phyloP scores from a whole-genome alignment of 805 yeast genomes.

The Sugiyamaella valdiviana region DNA sequence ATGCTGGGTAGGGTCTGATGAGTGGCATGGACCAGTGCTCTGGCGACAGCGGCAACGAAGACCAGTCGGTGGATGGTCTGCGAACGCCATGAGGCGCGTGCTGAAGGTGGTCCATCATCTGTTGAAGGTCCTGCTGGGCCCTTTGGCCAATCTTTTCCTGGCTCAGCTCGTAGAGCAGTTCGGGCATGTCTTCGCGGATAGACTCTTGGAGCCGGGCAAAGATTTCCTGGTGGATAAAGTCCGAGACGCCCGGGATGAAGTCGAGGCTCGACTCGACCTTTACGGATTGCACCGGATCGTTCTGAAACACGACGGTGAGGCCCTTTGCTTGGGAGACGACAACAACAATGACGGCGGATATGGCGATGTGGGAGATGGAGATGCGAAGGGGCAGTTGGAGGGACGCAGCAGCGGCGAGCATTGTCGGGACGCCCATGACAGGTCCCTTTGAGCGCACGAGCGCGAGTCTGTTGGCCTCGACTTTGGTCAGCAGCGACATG shows the following conservation, averaged over 20 bases:
- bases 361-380: slow-evolving; percentile 16
- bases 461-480: slow-evolving; percentile 64
- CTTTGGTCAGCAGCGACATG: slow-evolving; percentile 62
- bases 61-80: neutral
- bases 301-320: slow-evolving; percentile 27
- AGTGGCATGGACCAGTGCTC: neutral
- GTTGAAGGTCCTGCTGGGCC: neutral
- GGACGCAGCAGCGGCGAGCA: slow-evolving; percentile 22
- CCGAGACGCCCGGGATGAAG: slow-evolving; percentile 27
- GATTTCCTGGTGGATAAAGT: slow-evolving; percentile 21
- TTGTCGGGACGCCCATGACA: slow-evolving; percentile 23
- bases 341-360: slow-evolving; percentile 26
- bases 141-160: slow-evolving; percentile 6
- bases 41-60: neutral
- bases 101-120: neutral
- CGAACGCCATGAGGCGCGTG: neutral
- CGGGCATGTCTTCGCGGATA: slow-evolving; percentile 33
- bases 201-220: slow-evolving; percentile 24
- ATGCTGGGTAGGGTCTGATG: neutral
- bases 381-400: slow-evolving; percentile 29
- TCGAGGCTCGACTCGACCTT: slow-evolving; percentile 28
- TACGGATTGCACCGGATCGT: slow-evolving; percentile 27
- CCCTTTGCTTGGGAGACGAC: slow-evolving; percentile 28
- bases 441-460: slow-evolving; percentile 31
- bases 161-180: slow-evolving; percentile 27